phyloP scores from a whole-genome alignment of 2,329 filamentous ascomycete species.

The Xylaria sp. region DNA sequence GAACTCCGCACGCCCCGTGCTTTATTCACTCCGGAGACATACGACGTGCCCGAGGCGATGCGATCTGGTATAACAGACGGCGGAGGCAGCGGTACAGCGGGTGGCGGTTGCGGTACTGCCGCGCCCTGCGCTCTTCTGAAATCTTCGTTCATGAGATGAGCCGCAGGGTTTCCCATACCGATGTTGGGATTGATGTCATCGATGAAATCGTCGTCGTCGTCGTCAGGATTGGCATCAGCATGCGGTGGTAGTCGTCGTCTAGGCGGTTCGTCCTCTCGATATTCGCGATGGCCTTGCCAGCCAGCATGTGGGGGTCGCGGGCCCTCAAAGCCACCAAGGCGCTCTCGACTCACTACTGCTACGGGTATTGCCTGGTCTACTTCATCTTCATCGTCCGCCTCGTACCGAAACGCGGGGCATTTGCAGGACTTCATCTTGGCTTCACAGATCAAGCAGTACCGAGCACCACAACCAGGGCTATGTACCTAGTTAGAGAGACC shows the following conservation, averaged over 20 bases:
- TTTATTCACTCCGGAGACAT: constrained; percentile 41
- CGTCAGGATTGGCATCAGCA: constrained; percentile 31
- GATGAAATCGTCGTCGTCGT: constrained; percentile 36
- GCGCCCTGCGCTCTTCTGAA: constrained; percentile 41
- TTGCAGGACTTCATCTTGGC: constrained; percentile 76
- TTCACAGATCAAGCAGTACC: constrained; percentile 86
- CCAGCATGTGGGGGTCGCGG: constrained; percentile 28
- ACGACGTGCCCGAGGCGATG: constrained; percentile 35
- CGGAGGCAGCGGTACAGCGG: constrained; percentile 28
- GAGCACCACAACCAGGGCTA: constrained; percentile 63
- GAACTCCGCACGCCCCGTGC: constrained; percentile 38
- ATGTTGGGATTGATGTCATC: constrained; percentile 35
- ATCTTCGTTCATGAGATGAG: constrained; percentile 58
- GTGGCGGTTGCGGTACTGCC: constrained; percentile 33
- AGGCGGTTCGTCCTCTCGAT: constrained; percentile 40
- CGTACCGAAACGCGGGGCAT: constrained; percentile 73
- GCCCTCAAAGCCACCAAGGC: constrained; percentile 26
- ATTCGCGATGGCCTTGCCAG: constrained; percentile 42
- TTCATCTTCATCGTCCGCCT: constrained; percentile 48
- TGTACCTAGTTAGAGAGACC: constrained; percentile 23
- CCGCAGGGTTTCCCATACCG: constrained; percentile 47
- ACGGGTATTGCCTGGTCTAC: constrained; percentile 48
- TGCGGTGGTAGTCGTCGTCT: constrained; percentile 33
- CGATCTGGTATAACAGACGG: constrained; percentile 34
- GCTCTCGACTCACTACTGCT: constrained; percentile 34